Evolutionary conservation across 192 early-diverging fungal genomes (phyloP).

Genomic region (Podila epicladia): DNA sequence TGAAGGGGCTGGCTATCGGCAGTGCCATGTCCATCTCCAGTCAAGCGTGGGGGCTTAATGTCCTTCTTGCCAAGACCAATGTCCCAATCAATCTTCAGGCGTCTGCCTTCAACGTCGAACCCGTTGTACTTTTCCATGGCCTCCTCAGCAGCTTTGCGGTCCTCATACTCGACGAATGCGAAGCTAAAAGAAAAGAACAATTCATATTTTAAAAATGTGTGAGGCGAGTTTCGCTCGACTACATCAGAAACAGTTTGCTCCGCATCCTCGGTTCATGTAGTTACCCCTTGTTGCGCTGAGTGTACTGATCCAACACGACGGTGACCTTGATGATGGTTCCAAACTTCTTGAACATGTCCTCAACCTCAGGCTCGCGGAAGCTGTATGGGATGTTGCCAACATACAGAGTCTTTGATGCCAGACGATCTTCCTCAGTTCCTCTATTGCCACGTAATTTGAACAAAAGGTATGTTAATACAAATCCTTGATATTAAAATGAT

Average conservation of each 20-base stretch:
- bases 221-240: neutral
- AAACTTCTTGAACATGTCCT: conserved; percentile 80
- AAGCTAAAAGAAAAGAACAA: conserved; percentile 60
- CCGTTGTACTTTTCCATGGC: conserved; percentile 71
- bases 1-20: conserved; percentile 7
- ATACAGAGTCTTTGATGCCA: conserved; percentile 70
- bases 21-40: conserved; percentile 5
- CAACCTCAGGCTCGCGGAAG: conserved; percentile 75
- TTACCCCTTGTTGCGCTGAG: conserved; percentile 85
- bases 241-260: neutral
- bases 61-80: conserved; percentile 53
- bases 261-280: neutral
- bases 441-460: conserved; percentile 34
- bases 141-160: conserved; percentile 70
- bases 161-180: conserved; percentile 80
- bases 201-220: neutral
- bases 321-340: conserved; percentile 72
- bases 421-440: conserved; percentile 73
- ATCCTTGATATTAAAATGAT: conserved; percentile 2
- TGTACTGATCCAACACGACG: conserved; percentile 78
- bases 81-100: conserved; percentile 65
- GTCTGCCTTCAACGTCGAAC: conserved; percentile 65
- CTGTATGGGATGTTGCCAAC: conserved; percentile 82
- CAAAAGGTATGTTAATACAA: neutral
- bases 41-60: conserved; percentile 39